Conservation (phyloP, 2,329 filamentous ascomycete species). For the Colletotrichum godetiae region DNA sequence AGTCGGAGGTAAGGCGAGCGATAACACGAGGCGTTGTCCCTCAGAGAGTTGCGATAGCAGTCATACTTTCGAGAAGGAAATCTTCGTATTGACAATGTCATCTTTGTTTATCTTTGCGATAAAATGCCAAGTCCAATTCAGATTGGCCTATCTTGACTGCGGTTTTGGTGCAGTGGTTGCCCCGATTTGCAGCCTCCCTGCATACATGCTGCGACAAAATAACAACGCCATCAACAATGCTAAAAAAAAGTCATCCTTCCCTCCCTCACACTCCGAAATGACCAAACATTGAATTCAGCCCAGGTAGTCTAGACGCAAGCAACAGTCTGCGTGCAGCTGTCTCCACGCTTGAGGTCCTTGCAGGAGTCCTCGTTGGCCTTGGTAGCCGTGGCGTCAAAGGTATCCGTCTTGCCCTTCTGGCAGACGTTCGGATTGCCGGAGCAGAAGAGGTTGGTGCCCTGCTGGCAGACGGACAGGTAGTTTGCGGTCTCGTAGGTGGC, state of each 20-base stretch:
- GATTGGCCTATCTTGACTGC: not conserved
- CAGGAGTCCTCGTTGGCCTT: conserved; percentile 14
- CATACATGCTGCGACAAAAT: too few species aligned
- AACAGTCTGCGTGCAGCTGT: conserved; percentile 18
- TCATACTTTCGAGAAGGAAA: not conserved
- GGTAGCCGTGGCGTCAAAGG: conserved; percentile 17
- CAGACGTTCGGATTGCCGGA: conserved; percentile 17
- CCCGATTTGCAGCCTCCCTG: too few species aligned
- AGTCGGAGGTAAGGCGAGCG: not conserved
- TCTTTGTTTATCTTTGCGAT: not conserved
- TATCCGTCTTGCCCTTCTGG: conserved; percentile 2
- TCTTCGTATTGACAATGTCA: too few species aligned
- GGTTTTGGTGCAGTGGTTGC: not conserved
- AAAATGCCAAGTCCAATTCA: not conserved
- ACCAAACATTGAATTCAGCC: not conserved
- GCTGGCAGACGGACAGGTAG: conserved; percentile 10
- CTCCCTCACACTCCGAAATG: not conserved
- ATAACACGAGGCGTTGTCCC: not conserved
- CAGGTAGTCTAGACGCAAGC: not conserved
- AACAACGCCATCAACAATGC: not conserved
- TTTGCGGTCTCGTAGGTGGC: conserved; percentile 7
- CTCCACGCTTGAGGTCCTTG: not conserved
- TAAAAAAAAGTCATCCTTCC: not conserved
- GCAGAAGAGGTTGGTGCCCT: conserved; percentile 18
- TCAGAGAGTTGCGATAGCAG: not conserved